phyloP scores from a whole-genome alignment of 139 green algal species.

The Picochlorum sp. region DNA sequence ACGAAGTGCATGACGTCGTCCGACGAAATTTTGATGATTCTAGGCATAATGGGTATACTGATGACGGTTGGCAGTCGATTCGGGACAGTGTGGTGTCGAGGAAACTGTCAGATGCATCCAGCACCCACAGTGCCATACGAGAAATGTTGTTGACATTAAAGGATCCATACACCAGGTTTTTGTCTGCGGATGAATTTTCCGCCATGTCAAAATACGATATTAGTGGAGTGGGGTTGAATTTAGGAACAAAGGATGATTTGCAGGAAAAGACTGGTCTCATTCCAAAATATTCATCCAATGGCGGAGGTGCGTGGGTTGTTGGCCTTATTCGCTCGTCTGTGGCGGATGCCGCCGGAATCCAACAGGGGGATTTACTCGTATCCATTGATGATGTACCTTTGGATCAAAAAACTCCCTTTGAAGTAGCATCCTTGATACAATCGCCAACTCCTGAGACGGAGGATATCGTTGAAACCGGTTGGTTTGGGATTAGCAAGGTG shows the following conservation, averaged over 20 bases:
- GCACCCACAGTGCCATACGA: constrained; percentile 21
- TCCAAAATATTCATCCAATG: background rate
- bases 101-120: constrained; percentile 11
- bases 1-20: constrained; percentile 66
- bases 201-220: constrained; percentile 92
- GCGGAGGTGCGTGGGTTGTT: constrained; percentile 60
- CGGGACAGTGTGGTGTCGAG: constrained; percentile 17
- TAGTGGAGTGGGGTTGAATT: constrained; percentile 87
- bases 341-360: constrained; percentile 60
- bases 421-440: constrained; percentile 40
- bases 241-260: constrained; percentile 73
- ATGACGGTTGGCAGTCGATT: constrained; percentile 33
- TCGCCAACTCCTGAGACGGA: background rate
- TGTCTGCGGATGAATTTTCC: constrained; percentile 68
- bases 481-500: background rate
- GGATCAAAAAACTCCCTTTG: constrained; percentile 44
- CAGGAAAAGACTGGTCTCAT: constrained; percentile 47
- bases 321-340: constrained; percentile 68
- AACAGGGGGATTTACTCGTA: constrained; percentile 80
- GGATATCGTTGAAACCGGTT: background rate
- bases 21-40: constrained; percentile 68
- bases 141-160: constrained; percentile 37
- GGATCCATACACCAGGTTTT: constrained; percentile 89
- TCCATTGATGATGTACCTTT: constrained; percentile 49
- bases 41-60: constrained; percentile 40